Base-by-base conservation (phyloP, 176 grass and related monocot genomes). In the Zizania latifolia region DNA sequence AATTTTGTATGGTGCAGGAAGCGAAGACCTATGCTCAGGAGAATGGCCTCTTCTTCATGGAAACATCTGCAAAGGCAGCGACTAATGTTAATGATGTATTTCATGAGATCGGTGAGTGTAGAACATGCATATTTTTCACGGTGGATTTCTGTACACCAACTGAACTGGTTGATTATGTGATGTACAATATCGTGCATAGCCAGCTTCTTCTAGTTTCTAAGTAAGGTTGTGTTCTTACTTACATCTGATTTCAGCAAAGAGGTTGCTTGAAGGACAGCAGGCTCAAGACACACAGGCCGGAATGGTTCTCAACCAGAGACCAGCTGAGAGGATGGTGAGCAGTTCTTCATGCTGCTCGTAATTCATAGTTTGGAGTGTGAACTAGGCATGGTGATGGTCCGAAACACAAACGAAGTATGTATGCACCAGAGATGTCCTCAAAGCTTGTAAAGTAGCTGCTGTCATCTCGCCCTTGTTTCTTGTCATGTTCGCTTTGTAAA, bases 1-100 rank as follows among this genome's bases (percentile, higher is more conserved):
- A n/a, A 28, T 39, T n/a, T 24, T 61, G 22, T 75, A 30, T 53
- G 55, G 32, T 87, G 70, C 82, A 97, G 94, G 94, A 97, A 70
- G 94, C 94, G 32, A 80, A 88, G 62, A 76, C 74, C 22, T 97
- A 97, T 31, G 90, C 94, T 68, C 86, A 93, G 65, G 88, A 92
- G 81, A 97, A 97, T 54, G 70, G 74, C 9, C 94, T 97, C 67
- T 97, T 89, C 65, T 97, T 91, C 45, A 83, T 97, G 46, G 94
- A 97, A 86, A 97, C 94, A 0, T 97, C 94, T 71, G 94, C 94
- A 32, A 97, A 97, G 78, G 93, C 94, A 6, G 90, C 94, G 1
- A 83, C 72, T 53, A 97, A 97, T 78, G 94, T 97, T 57, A 97
- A 97, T 0, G 91, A 97, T 13, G 81, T 92, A 19, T 97, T 97